Base-by-base conservation (phyloP, 1,284 basidiomycete species). In the Cystobasidiaceae sp. region DNA sequence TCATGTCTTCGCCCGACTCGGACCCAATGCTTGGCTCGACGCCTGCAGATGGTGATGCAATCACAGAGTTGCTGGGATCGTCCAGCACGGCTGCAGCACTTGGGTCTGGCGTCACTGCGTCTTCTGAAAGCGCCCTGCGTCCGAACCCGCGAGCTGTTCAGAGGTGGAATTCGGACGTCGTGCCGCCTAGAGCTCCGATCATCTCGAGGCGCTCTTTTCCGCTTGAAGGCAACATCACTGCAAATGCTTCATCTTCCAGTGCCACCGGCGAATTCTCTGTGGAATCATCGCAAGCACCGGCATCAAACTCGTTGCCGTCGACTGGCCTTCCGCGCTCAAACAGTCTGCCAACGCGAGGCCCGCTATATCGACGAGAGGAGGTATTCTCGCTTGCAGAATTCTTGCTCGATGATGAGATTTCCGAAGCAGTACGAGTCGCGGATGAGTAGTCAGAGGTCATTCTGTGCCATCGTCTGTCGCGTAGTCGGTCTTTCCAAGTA, bases 41-140 rank as follows among this genome's bases (percentile, higher is more conserved):
- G 8, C 23, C 54, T 28, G 32, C 15, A 13, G 54, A 56, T 28
- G 54, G 41, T 8, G 54, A 56, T 44, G 37, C 25, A 1, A 23
- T 56, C 13, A 43, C 33, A 8, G 54, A 56, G 27, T 21, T 56
- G 8, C 32, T 56, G n/a, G 54, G 54, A 19, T 56, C 54, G 5
- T 56, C 54, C 13, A 56, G 54, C 19, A 56, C 30, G n/a, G 54
- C 44, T 30, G 54, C 54, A 21, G 54, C 39, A 13, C 54, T 56
- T 21, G 54, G 54, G 33, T 3, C 51, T 15, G 23, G 54, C 41
- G n/a, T 25, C 17, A 56, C n/a, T 28, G 21, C 54, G 25, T 15
- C 28, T 44, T 19, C 11, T 39, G 11, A 11, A n/a, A n/a, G 11
- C 37, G n/a, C n/a, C n/a, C n/a, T n/a, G n/a, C n/a, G n/a, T n/a